Conservation (phyloP, 257 asterid genomes). For the Forsythia viridissima region DNA sequence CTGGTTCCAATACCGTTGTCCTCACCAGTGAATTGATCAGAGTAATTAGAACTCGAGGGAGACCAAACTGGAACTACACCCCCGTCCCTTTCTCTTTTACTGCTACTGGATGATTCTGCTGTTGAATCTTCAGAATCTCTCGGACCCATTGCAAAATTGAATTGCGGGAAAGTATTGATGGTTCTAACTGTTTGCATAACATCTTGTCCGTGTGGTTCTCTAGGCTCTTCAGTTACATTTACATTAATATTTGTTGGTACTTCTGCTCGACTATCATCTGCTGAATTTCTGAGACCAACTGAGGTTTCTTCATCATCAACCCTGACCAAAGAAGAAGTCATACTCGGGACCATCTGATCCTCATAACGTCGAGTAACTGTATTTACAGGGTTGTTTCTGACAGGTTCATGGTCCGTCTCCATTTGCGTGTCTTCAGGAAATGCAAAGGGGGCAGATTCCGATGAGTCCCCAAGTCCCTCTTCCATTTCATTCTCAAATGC, state of each 20-base stretch:
- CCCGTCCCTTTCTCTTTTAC: conserved; percentile 65
- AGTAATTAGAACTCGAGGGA: conserved; percentile 61
- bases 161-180: conserved; percentile 29
- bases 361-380: conserved; percentile 48
- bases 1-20: conserved; percentile 50
- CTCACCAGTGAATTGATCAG: conserved; percentile 61
- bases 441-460: conserved; percentile 61
- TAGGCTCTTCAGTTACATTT: conserved; percentile 42
- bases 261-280: conserved; percentile 62
- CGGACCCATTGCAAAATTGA: conserved; percentile 38
- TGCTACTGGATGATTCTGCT: conserved; percentile 72
- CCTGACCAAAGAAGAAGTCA: conserved; percentile 66
- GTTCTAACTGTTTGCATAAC: conserved; percentile 21
- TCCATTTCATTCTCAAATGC: conserved; percentile 73
- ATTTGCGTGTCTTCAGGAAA: conserved; percentile 72
- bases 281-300: conserved; percentile 40
- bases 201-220: conserved; percentile 31
- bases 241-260: conserved; percentile 68
- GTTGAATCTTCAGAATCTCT: conserved; percentile 82
- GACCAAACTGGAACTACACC: conserved; percentile 95
- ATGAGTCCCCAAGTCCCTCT: conserved; percentile 94
- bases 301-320: conserved; percentile 70
- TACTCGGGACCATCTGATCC: conserved; percentile 97
- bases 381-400: conserved; percentile 45
- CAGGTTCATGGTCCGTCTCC: conserved; percentile 63